phyloP scores from a whole-genome alignment of 495 filamentous ascomycete genomes.

The Aspergillus homomorphus region DNA sequence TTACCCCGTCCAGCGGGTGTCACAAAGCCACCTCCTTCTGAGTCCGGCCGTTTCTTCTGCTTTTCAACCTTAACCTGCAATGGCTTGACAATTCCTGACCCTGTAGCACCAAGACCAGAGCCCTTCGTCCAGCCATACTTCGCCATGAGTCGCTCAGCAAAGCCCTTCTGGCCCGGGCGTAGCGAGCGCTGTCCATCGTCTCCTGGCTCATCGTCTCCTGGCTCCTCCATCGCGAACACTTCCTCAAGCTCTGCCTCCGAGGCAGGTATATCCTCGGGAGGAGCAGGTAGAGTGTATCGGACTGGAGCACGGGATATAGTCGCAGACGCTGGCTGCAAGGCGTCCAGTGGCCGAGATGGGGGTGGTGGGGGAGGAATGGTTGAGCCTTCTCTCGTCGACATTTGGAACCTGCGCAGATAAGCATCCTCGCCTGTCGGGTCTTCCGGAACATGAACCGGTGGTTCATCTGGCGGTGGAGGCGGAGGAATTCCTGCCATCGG shows the following conservation, averaged over 20 bases:
- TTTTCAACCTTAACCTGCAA: slow-evolving; percentile 81
- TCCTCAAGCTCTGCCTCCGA: slow-evolving; percentile 56
- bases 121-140: slow-evolving; percentile 94
- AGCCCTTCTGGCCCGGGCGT: slow-evolving; percentile 77
- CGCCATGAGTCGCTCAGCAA: slow-evolving; percentile 79
- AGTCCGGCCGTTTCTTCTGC: slow-evolving; percentile 70
- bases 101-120: slow-evolving; percentile 75
- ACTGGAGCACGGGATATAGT: slow-evolving; percentile 86
- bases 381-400: slow-evolving; percentile 27
- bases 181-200: slow-evolving; percentile 58
- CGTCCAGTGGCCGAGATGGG: slow-evolving; percentile 32
- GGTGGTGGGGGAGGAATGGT: slow-evolving; percentile 36
- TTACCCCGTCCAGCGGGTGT: slow-evolving; percentile 67
- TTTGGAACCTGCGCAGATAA: slow-evolving; percentile 59
- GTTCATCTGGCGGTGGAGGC: slow-evolving; percentile 40
- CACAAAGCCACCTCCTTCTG: slow-evolving; percentile 75
- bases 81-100: slow-evolving; percentile 77
- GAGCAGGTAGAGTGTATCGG: slow-evolving; percentile 67
- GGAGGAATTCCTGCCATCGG: slow-evolving; percentile 16
- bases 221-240: slow-evolving; percentile 50
- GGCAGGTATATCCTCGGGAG: slow-evolving; percentile 53
- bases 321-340: slow-evolving; percentile 41
- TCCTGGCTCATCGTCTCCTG: slow-evolving; percentile 41
- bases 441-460: slow-evolving; percentile 39
- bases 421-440: slow-evolving; percentile 65